These are phyloP conservation scores for Panicum hallii DNA, from an alignment of 202 grass and related monocot genomes.

Conservation along the genomic window DNA sequence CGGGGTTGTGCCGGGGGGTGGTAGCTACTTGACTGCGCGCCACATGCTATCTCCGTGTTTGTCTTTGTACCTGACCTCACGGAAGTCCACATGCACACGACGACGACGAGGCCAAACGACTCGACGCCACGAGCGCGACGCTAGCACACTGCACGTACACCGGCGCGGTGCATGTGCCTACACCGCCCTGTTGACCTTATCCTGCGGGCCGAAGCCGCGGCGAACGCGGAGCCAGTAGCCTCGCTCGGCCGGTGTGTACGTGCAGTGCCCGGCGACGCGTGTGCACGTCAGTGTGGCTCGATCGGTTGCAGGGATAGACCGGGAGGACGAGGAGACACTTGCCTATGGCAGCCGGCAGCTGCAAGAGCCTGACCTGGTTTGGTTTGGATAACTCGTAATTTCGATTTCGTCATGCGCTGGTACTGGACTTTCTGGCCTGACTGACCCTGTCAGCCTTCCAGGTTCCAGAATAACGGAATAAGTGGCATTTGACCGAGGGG, in stretches of 20 bases:
- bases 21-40: too few species aligned
- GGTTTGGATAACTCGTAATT: background rate
- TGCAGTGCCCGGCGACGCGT: background rate
- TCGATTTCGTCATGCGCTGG: background rate
- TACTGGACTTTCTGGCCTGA: background rate
- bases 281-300: background rate
- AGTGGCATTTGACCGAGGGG: background rate
- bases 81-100: background rate
- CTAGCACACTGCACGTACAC: slow-evolving; percentile 1
- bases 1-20: too few species aligned
- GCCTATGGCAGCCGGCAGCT: background rate
- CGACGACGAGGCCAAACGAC: background rate
- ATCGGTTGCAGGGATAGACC: background rate
- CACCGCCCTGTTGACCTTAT: background rate
- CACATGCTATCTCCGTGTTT: background rate
- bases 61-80: background rate
- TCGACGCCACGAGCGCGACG: background rate
- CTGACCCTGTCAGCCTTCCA: background rate
- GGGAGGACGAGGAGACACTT: background rate
- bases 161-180: background rate
- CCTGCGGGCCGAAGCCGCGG: background rate
- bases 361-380: background rate
- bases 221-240: background rate
- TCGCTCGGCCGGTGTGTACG: background rate
- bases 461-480: background rate